These are phyloP conservation scores for Schizochytrium sp. DNA, from an alignment of 108 stramenopile genomes.

Conservation along the genomic window DNA sequence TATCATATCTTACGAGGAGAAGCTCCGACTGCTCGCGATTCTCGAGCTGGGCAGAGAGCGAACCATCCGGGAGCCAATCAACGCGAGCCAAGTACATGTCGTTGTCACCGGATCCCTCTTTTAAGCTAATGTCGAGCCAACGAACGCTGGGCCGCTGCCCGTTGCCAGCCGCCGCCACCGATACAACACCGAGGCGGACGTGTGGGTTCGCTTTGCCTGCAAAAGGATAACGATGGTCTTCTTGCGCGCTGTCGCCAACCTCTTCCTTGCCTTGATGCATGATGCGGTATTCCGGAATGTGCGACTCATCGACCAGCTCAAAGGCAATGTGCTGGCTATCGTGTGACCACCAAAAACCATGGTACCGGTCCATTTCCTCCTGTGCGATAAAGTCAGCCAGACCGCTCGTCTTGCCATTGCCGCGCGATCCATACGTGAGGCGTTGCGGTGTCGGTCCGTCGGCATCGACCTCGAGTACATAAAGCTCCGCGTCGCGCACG, in stretches of 20 bases:
- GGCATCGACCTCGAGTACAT: conserved; percentile 7
- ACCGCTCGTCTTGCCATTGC: conserved; percentile 62
- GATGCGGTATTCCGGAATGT: conserved; percentile 70
- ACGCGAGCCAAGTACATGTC: conserved; percentile 73
- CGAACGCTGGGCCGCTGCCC: not conserved
- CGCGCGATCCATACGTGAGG: conserved; percentile 30
- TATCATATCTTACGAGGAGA: conserved; percentile 51
- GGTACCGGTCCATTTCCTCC: conserved; percentile 90
- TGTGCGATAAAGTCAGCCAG: conserved; percentile 82
- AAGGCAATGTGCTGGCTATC: conserved; percentile 59
- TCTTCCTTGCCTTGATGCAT: conserved; percentile 51
- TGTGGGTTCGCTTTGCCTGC: conserved; percentile 72
- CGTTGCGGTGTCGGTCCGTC: conserved; percentile 27
- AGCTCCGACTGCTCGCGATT: conserved; percentile 68
- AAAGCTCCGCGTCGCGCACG: conserved; percentile 49
- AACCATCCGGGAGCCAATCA: conserved; percentile 68
- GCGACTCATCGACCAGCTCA: conserved; percentile 67
- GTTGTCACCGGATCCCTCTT: conserved; percentile 49
- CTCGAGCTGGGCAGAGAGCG: conserved; percentile 70
- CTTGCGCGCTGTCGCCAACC: conserved; percentile 40
- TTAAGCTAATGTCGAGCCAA: conserved; percentile 30
- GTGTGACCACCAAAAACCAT: conserved; percentile 79
- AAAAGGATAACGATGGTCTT: conserved; percentile 87
- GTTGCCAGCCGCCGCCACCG: conserved; percentile 16
- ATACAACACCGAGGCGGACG: conserved; percentile 59